Evolutionary conservation across 179 eudicot species (phyloP).

Genomic region (Spinacia oleracea): DNA sequence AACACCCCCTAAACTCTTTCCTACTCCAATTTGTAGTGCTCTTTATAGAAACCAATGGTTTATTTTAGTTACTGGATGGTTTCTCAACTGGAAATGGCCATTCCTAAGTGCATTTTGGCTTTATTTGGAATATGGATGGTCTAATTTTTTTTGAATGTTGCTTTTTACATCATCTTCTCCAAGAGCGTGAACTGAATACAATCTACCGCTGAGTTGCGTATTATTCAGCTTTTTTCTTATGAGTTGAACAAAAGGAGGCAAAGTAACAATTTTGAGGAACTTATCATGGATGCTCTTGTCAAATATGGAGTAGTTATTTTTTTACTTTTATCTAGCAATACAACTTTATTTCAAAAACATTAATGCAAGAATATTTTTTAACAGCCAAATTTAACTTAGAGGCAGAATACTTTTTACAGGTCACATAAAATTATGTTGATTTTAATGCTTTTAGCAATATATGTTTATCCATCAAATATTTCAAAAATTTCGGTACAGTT

Average conservation of each 20-base stretch:
- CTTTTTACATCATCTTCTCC: not conserved
- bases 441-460: no score
- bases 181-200: not conserved
- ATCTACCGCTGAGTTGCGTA: not conserved
- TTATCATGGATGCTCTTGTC: not conserved
- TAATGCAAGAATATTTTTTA: no score
- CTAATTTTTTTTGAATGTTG: not conserved
- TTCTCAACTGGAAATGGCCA: not conserved
- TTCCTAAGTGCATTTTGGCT: not conserved
- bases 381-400: no score
- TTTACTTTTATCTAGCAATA: not conserved
- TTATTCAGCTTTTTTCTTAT: not conserved
- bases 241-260: not conserved
- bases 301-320: not conserved
- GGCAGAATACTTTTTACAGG: no score
- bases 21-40: not conserved
- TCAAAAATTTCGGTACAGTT: no score
- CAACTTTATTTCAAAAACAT: no score
- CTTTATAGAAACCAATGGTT: no score
- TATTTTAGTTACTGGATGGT: no score
- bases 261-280: not conserved
- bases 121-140: not conserved
- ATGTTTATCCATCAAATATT: no score
- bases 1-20: no score
- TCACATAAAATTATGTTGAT: no score